Conservation (phyloP, 2,329 filamentous ascomycete species). For the Fusarium secorum region DNA sequence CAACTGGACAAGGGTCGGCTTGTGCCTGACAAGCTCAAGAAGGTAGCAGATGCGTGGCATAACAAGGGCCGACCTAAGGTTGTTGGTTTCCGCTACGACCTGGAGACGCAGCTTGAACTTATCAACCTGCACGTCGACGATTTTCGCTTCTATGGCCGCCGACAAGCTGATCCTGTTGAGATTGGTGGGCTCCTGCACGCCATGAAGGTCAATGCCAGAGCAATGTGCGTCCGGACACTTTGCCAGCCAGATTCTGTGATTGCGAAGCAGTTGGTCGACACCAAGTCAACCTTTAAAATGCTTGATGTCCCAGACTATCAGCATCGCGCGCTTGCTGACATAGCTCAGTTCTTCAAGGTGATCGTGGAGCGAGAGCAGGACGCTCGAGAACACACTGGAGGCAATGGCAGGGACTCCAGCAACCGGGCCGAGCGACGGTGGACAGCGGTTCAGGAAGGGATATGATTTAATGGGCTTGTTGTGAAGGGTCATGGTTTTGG, state of each 20-base stretch:
- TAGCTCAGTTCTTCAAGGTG: slow-evolving; percentile 63
- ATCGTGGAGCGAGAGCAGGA: slow-evolving; percentile 57
- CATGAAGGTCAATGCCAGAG: slow-evolving; percentile 61
- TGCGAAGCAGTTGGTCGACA: slow-evolving; percentile 64
- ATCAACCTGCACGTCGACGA: slow-evolving; percentile 57
- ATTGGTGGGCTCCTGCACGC: slow-evolving; percentile 59
- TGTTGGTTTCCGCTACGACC: slow-evolving; percentile 65
- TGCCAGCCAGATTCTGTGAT: slow-evolving; percentile 66
- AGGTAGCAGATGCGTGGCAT: slow-evolving; percentile 60
- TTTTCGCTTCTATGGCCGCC: slow-evolving; percentile 63
- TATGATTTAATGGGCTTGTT: not conserved
- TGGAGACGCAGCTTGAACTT: slow-evolving; percentile 68
- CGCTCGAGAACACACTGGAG: slow-evolving; percentile 36
- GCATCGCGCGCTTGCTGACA: slow-evolving; percentile 58
- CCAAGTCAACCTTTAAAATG: slow-evolving; percentile 59
- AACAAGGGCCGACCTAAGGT: slow-evolving; percentile 62
- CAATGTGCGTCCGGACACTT: slow-evolving; percentile 62
- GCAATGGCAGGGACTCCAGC: slow-evolving; percentile 11
- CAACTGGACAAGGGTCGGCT: slow-evolving; percentile 65
- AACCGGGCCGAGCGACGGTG: slow-evolving; percentile 11
- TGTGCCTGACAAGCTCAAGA: slow-evolving; percentile 59
- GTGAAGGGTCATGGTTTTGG: not conserved
- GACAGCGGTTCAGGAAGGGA: not conserved
- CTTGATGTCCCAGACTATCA: slow-evolving; percentile 55
- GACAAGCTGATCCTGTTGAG: slow-evolving; percentile 52